A percentile compares a stretch with the other conserved stretches of the same genome.
phyloP scores from a whole-genome alignment of 2,329 filamentous ascomycete species.

The Ceratocystis harringtonii region DNA sequence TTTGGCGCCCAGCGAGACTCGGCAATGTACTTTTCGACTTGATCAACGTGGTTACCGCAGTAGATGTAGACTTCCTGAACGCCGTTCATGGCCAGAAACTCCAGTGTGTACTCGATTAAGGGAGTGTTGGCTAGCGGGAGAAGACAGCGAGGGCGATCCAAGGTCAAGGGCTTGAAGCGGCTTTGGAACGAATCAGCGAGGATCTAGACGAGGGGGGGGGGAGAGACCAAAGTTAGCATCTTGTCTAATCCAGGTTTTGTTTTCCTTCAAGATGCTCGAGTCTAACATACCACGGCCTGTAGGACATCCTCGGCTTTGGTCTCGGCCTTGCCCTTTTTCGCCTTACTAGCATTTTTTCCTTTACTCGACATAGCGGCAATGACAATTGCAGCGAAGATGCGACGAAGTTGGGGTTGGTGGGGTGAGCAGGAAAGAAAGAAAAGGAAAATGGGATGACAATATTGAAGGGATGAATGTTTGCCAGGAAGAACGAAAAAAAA shows the following conservation, averaged over 20 bases:
- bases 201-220: constrained; percentile 38
- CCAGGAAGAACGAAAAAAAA: background rate
- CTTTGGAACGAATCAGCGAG: constrained; percentile 92
- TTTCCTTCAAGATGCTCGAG: constrained; percentile 7
- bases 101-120: constrained; percentile 92
- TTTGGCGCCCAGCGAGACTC: constrained; percentile 55
- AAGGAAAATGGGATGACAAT: background rate
- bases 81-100: constrained; percentile 87
- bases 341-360: constrained; percentile 28
- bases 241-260: background rate
- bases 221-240: background rate
- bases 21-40: constrained; percentile 75
- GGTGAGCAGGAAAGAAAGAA: background rate
- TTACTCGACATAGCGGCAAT: constrained; percentile 15
- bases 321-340: constrained; percentile 39
- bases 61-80: constrained; percentile 93
- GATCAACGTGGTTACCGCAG: constrained; percentile 71
- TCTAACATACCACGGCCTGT: constrained; percentile 38
- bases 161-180: constrained; percentile 74
- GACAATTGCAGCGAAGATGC: background rate
- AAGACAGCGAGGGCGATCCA: constrained; percentile 85
- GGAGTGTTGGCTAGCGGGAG: constrained; percentile 86
- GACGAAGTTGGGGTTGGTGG: background rate
- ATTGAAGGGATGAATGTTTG: background rate
- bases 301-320: constrained; percentile 43